Conservation (phyloP, 768 basidiomycete species). For the Melanogaster broomeanus region DNA sequence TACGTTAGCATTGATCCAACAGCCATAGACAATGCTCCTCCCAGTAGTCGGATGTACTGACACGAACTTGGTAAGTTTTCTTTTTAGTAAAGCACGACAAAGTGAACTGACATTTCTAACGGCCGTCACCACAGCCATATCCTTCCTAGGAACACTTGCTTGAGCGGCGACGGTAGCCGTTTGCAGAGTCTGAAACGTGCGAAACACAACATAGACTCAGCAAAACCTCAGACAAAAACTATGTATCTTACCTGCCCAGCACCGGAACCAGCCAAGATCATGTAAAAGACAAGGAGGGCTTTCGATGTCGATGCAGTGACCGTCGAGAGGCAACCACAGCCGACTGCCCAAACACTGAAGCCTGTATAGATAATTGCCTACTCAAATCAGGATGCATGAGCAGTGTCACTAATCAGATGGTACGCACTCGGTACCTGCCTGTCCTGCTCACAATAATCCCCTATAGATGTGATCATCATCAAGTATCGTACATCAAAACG, state of each 20-base stretch:
- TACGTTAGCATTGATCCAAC: slow-evolving; percentile 61
- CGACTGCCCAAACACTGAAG: slow-evolving; percentile 69
- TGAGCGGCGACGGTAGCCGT: slow-evolving; percentile 74
- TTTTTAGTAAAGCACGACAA: not conserved
- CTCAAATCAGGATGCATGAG: not conserved
- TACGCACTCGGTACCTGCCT: slow-evolving; percentile 57
- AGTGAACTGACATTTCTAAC: slow-evolving; percentile 52
- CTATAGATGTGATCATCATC: slow-evolving; percentile 30
- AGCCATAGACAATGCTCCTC: slow-evolving; percentile 70
- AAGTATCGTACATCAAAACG: not conserved
- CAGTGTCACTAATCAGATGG: no score
- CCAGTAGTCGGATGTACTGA: slow-evolving; percentile 68
- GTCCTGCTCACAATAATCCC: slow-evolving; percentile 65
- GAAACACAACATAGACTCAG: no score
- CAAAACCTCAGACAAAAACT: no score
- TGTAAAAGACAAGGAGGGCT: slow-evolving; percentile 56
- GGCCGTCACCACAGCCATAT: slow-evolving; percentile 78
- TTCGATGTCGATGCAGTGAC: slow-evolving; percentile 49
- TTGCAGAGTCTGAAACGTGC: slow-evolving; percentile 46
- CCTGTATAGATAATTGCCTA: slow-evolving; percentile 62
- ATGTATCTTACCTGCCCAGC: slow-evolving; percentile 50
- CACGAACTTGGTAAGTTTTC: not conserved
- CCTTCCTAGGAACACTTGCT: slow-evolving; percentile 65
- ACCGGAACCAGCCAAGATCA: slow-evolving; percentile 60
- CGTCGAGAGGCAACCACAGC: slow-evolving; percentile 68